These are phyloP conservation scores for Arthrobotrys iridis DNA, from an alignment of 2,329 filamentous ascomycete species.

Conservation along the genomic window DNA sequence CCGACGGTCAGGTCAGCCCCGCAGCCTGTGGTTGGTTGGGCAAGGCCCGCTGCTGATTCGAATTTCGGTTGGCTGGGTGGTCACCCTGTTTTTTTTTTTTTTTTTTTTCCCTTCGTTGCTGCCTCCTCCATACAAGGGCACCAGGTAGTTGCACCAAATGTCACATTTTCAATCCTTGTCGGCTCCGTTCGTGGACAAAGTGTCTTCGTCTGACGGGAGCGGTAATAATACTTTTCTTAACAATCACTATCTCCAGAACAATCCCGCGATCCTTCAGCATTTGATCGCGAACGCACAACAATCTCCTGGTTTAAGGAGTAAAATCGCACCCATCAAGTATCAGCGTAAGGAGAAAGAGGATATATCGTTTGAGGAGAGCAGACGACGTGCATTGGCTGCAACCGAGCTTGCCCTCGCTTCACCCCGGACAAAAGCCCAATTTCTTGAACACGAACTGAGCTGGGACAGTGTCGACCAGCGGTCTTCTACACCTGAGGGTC, in stretches of 20 bases:
- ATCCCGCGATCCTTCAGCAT: conserved; percentile 52
- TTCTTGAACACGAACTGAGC: conserved; percentile 51
- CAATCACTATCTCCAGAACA: conserved; percentile 51
- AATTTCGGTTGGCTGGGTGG: conserved; percentile 29
- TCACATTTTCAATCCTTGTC: conserved; percentile 55
- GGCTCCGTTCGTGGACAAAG: conserved; percentile 54
- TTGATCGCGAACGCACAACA: conserved; percentile 35
- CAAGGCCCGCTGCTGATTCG: conserved; percentile 29
- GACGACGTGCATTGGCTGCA: conserved; percentile 53
- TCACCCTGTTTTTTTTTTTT: conserved; percentile 30
- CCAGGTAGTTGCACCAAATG: conserved; percentile 51
- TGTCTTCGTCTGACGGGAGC: conserved; percentile 54
- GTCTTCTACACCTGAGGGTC: conserved; percentile 27
- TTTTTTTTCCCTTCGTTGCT: conserved; percentile 3
- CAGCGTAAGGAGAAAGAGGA: conserved; percentile 54
- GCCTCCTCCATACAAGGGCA: conserved; percentile 27
- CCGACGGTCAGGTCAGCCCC: conserved; percentile 52
- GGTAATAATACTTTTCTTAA: conserved; percentile 36
- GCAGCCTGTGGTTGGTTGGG: conserved; percentile 47
- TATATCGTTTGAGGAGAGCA: conserved; percentile 51
- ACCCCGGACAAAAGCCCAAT: conserved; percentile 54
- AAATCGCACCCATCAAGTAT: conserved; percentile 50
- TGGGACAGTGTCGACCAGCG: conserved; percentile 43
- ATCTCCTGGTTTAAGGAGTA: conserved; percentile 40
- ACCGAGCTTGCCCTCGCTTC: conserved; percentile 55